Evolutionary conservation across 2,329 filamentous ascomycete genomes (phyloP).

Genomic region (Rhynchosporium graminicola): DNA sequence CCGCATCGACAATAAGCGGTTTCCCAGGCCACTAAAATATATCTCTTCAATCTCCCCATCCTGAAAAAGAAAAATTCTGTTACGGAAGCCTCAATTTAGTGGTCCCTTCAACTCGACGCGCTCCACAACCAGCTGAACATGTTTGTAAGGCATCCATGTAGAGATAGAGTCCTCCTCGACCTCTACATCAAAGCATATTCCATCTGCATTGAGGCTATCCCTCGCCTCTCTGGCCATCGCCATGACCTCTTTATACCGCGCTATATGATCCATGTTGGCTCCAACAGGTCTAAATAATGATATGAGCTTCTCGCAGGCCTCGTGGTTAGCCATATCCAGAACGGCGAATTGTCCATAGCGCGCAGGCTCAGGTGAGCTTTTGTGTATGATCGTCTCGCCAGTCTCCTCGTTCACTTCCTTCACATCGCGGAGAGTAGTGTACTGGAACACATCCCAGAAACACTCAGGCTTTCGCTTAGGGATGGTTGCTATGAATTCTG

Average conservation of each 20-base stretch:
- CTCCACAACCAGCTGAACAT: background rate
- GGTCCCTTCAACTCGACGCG: background rate
- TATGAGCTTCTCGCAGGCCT: constrained; percentile 22
- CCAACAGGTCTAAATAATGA: background rate
- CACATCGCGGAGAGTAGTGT: background rate
- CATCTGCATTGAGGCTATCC: background rate
- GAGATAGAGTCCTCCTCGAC: background rate
- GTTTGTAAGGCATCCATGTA: background rate
- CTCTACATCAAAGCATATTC: background rate
- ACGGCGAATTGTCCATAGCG: constrained; percentile 1
- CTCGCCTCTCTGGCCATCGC: background rate
- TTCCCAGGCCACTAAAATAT: too few relatives aligned
- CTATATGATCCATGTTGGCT: background rate
- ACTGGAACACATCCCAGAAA: constrained; percentile 8
- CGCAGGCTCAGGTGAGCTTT: background rate
- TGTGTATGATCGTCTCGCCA: background rate
- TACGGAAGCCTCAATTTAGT: background rate
- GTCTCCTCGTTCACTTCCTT: background rate
- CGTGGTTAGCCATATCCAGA: constrained; percentile 29
- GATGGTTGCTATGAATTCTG: background rate
- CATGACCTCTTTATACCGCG: background rate
- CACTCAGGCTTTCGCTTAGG: background rate
- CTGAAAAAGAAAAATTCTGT: background rate
- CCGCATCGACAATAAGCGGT: too few relatives aligned
- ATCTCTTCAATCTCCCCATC: background rate